Evolutionary conservation across 768 basidiomycete species (phyloP), one percentile per base, ranked within the genome.

Genomic region (Mycena olivaceomarginata): DNA sequence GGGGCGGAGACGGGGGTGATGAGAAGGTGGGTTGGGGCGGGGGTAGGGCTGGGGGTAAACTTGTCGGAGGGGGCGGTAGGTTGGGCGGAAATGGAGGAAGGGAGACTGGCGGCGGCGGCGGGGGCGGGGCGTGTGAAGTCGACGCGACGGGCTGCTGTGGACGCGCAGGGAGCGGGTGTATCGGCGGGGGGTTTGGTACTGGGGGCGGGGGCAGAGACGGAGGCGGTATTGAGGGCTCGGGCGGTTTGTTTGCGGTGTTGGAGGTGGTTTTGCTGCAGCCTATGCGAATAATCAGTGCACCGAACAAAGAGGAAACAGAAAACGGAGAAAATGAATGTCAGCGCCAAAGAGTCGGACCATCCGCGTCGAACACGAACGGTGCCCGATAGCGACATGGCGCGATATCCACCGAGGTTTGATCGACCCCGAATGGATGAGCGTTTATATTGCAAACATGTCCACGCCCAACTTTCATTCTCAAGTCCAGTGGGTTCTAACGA

Each of bases 401-500:
- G 88, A 77, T 90, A 84, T 87, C 88, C 88, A 84, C 45, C 82
- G 86, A 85, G 88, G 89, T 89, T 92, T 93, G 93, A 93, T 92
- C 91, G 89, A 82, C 89, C 89, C 83, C 48, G 15, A 82, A 76
- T 82, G 85, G 85, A 85, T 82, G 84, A 84, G 85, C 77, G 85
- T 89, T 89, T 80, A 86, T 96, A 85, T 96, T 93, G 95, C 95
- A 96, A 91, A 94, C 94, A 87, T 95, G 93, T 96, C 95, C 94
- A 96, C 95, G 92, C 95, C 94, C 94, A 91, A 87, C 95, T 90
- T 94, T 96, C 94, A 93, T 93, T 85, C 86, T 87, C 89, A 85
- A 80, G 85, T 95, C 94, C 94, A 92, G 95, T 90, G 94, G 95
- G 95, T 95, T 96, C 95, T 96, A 96, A 93, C 93, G 93, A 92